Evolutionary conservation across 768 basidiomycete species (phyloP).

Genomic region (Nidularia pulvinata): DNA sequence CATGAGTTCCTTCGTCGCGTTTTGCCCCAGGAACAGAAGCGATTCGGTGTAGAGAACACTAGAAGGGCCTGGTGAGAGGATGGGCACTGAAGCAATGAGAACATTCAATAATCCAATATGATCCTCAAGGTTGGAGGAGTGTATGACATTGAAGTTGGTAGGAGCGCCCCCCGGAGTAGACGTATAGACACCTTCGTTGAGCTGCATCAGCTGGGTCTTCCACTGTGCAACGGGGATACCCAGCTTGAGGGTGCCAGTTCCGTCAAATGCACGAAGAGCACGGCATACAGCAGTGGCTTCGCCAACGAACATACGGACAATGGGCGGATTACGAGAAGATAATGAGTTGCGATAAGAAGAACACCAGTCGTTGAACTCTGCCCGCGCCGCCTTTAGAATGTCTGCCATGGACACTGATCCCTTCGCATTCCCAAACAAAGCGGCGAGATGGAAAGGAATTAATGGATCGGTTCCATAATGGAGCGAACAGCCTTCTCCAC

Average conservation of each 20-base stretch:
- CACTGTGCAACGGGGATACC: slow-evolving; percentile 19
- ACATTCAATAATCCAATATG: slow-evolving; percentile 48
- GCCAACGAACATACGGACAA: slow-evolving; percentile 37
- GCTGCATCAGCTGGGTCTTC: slow-evolving; percentile 17
- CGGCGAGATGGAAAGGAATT: slow-evolving; percentile 37
- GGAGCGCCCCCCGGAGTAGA: slow-evolving; percentile 27
- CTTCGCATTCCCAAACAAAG: slow-evolving; percentile 14
- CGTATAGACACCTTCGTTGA: slow-evolving; percentile 23
- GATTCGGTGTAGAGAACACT: slow-evolving; percentile 41
- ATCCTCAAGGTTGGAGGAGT: slow-evolving; percentile 49
- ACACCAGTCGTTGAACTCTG: slow-evolving; percentile 33
- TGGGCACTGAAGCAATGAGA: slow-evolving; percentile 30
- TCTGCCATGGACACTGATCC: slow-evolving; percentile 11
- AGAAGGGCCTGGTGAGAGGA: slow-evolving; percentile 25
- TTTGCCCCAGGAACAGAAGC: slow-evolving; percentile 19
- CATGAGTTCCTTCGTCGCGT: slow-evolving; percentile 26
- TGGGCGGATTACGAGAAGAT: slow-evolving; percentile 5
- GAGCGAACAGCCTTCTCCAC: slow-evolving; percentile 32
- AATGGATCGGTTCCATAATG: slow-evolving; percentile 46
- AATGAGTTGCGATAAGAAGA: slow-evolving; percentile 17
- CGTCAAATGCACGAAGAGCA: slow-evolving; percentile 11
- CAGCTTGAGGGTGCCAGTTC: slow-evolving; percentile 2
- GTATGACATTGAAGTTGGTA: slow-evolving; percentile 39
- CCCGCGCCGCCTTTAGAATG: slow-evolving; percentile 22
- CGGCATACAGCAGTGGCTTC: slow-evolving; percentile 32